Percentiles rank a stretch among this genome's conserved stretches.
Conservation (phyloP, 169 alveolate species). For the Plasmodium knowlesi region DNA sequence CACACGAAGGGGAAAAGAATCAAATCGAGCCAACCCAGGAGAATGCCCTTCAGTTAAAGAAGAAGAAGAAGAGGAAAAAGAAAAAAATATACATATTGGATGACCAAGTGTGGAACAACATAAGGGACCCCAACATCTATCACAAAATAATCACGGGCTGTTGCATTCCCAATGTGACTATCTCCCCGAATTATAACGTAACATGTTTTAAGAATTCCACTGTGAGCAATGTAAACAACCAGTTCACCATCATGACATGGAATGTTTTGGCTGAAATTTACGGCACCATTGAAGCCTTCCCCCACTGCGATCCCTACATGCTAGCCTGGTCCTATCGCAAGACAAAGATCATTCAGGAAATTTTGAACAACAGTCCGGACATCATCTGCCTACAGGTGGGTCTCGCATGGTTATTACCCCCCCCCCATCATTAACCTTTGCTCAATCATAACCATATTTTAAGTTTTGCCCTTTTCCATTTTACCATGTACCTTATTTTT, state of each 20-base stretch:
- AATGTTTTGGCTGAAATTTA: slow-evolving; percentile 85
- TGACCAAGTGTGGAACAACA: slow-evolving; percentile 67
- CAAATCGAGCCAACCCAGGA: not conserved
- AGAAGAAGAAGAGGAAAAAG: slow-evolving; percentile 18
- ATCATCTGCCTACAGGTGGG: slow-evolving; percentile 82
- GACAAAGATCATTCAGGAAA: slow-evolving; percentile 84
- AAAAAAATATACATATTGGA: slow-evolving; percentile 65
- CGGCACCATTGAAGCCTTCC: slow-evolving; percentile 85
- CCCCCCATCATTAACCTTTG: not conserved
- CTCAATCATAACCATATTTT: not conserved
- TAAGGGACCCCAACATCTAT: slow-evolving; percentile 76
- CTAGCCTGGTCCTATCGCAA: slow-evolving; percentile 87
- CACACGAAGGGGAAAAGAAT: not conserved
- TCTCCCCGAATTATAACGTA: slow-evolving; percentile 45
- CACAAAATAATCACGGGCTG: slow-evolving; percentile 80
- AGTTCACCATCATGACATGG: slow-evolving; percentile 83
- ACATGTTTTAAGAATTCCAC: slow-evolving; percentile 48
- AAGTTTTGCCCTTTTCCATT: too few relatives aligned
- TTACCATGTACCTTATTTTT: not conserved
- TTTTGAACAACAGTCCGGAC: slow-evolving; percentile 82
- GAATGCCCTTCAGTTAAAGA: not conserved
- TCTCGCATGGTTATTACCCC: not conserved
- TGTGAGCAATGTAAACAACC: slow-evolving; percentile 25
- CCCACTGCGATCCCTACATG: slow-evolving; percentile 88
- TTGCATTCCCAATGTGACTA: slow-evolving; percentile 79